A percentile compares a stretch with the other conserved stretches of the same genome.
phyloP scores from a whole-genome alignment of 2,329 filamentous ascomycete species.

The Cryphonectria naterciae region DNA sequence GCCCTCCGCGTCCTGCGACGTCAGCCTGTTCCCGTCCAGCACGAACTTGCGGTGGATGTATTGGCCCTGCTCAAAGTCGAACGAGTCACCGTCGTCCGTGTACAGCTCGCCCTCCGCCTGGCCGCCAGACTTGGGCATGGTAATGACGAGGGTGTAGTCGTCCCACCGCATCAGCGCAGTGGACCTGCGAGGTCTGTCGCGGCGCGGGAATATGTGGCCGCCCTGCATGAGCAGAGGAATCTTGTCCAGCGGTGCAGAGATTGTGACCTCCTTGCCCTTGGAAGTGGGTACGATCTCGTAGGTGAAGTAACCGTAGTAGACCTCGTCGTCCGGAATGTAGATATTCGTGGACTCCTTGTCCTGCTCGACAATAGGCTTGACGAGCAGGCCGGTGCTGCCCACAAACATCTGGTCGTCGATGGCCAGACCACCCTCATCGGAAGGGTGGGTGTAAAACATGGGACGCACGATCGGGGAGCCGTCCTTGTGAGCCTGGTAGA shows the following conservation, averaged over 20 bases:
- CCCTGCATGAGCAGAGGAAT: conserved; percentile 91
- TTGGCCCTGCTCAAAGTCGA: conserved; percentile 82
- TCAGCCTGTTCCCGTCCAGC: conserved; percentile 64
- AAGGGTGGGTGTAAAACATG: conserved; percentile 90
- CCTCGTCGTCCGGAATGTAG: conserved; percentile 85
- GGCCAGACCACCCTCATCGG: conserved; percentile 82
- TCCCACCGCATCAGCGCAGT: conserved; percentile 90
- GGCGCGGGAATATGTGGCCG: conserved; percentile 87
- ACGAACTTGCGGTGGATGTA: conserved; percentile 85
- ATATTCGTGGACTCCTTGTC: conserved; percentile 74
- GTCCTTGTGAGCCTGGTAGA: conserved; percentile 82
- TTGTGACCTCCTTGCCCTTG: conserved; percentile 69
- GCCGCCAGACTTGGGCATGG: conserved; percentile 67
- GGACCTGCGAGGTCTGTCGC: conserved; percentile 84
- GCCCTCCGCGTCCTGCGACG: conserved; percentile 68
- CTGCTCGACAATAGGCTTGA: conserved; percentile 84
- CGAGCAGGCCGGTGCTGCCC: conserved; percentile 85
- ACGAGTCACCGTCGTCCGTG: conserved; percentile 90
- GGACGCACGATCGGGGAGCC: conserved; percentile 88
- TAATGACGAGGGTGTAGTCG: conserved; percentile 88
- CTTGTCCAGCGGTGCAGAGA: conserved; percentile 80
- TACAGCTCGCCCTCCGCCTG: conserved; percentile 79
- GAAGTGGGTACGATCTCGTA: conserved; percentile 73
- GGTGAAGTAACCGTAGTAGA: conserved; percentile 95
- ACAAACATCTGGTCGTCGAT: conserved; percentile 95